Base-by-base conservation (phyloP, 1,284 basidiomycete genomes). In the Sporisorium scitamineum region DNA sequence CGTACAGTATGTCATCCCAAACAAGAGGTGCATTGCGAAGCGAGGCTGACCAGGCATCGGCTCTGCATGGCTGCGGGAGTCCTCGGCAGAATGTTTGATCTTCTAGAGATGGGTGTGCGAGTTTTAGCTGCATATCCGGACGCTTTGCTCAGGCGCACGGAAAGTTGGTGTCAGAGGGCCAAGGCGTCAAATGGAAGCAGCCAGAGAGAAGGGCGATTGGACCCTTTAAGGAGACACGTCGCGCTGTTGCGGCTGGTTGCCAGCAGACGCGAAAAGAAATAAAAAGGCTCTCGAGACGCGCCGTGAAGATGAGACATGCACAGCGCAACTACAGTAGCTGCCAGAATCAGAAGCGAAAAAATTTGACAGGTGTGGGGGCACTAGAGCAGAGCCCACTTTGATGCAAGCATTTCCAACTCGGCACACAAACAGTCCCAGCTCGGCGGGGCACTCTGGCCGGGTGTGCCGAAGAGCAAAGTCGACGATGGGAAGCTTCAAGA, bases 341-440 rank as follows among this genome's bases (percentile, higher is more conserved):
- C 9, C 34, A 39, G 8, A 39, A n/a, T n/a, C n/a, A n/a, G n/a
- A n/a, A n/a, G n/a, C n/a, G n/a, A n/a, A 39, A 39, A 11, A 39
- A 26, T 14, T 47, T 16, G 47, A 50, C 27, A 52, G 20, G 10
- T 20, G 7, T 1, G 24, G 32, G 50, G 32, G 50, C 50, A 37
- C 50, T 37, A 7, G 31, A 52, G 0, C 50, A 52, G 50, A 52
- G 32, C 20, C 14, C 20, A 10, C 47, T 32, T 29, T 24, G 11
- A 27, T 20, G 8, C 18, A 50, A 20, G 32, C n/a, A 18, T 47
- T 50, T 48, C 3, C n/a, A 26, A 37, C 50, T 52, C 50, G 4
- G 50, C 44, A n/a, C 50, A 34, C 8, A 24, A 22, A 52, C 5
- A 31, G 32, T 52, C 50, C 50, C 50, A 52, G 50, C 50, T 52